Conservation (phyloP, 2,329 filamentous ascomycete genomes). For the Aureobasidium pullulans region DNA sequence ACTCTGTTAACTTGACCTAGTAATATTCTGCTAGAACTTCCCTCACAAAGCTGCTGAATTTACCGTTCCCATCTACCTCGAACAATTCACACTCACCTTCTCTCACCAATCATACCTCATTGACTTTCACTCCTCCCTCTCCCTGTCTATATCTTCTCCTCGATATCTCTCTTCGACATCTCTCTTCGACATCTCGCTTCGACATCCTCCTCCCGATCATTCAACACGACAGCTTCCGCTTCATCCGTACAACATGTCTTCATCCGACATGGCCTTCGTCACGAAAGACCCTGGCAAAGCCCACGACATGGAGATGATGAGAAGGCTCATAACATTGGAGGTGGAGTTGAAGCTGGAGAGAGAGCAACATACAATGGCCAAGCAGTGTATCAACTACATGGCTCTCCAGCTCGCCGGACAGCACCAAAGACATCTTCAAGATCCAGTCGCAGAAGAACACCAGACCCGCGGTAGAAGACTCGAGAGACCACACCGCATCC, state of each 20-base stretch:
- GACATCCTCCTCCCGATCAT: not conserved
- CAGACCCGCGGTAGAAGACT: not conserved
- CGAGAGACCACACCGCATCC: not conserved
- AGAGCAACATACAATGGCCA: not conserved
- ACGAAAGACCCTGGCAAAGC: not conserved
- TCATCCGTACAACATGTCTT: too few species aligned
- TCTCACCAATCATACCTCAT: too few species aligned
- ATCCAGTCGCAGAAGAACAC: not conserved
- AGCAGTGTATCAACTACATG: constrained; percentile 1
- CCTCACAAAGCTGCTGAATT: too few species aligned
- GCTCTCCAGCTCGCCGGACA: not conserved
- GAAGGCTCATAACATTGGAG: not conserved
- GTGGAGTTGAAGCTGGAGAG: not conserved
- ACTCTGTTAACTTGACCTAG: too few species aligned
- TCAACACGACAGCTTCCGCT: too few species aligned
- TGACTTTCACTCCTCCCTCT: too few species aligned
- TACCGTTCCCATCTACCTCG: too few species aligned
- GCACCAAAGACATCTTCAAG: not conserved
- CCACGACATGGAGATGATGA: not conserved
- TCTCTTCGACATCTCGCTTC: not conserved
- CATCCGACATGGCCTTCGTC: not conserved
- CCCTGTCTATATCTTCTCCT: too few species aligned
- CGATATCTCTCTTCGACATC: too few species aligned
- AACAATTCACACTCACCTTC: too few species aligned
- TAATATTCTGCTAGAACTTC: too few species aligned